Percentiles rank a stretch among this genome's conserved stretches.
Conservation (phyloP, 305 asterid species). For the Fraxinus platypoda region DNA sequence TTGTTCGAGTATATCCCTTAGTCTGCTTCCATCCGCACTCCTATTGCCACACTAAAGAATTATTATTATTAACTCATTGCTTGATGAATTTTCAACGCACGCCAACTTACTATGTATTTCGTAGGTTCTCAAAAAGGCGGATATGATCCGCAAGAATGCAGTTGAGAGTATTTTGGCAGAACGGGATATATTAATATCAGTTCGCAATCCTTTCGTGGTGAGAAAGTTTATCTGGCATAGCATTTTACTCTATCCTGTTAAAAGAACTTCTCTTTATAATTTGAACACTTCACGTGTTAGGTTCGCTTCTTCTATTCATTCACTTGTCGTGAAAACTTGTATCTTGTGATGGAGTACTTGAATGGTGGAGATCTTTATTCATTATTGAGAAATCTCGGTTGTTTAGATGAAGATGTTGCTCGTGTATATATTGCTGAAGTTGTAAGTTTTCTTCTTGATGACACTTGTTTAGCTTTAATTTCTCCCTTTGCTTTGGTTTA, state of each 20-base stretch:
- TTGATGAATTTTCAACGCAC: not conserved
- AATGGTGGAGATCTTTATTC: conserved; percentile 99
- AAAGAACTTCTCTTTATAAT: conserved; percentile 26
- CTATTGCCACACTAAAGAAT: not conserved
- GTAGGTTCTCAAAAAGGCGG: conserved; percentile 98
- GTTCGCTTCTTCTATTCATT: conserved; percentile 98
- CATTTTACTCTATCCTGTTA: conserved; percentile 19
- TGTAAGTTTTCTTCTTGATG: conserved; percentile 53
- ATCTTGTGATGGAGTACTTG: conserved; percentile 99
- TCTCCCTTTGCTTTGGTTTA: conserved; percentile 13
- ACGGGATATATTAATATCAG: conserved; percentile 95
- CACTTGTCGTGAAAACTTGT: conserved; percentile 97
- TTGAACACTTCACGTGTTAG: conserved; percentile 36
- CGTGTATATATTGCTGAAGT: conserved; percentile 99
- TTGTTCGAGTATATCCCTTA: not conserved
- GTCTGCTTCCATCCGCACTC: not conserved
- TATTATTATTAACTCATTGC: not conserved
- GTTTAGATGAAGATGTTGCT: conserved; percentile 98
- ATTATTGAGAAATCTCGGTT: conserved; percentile 91
- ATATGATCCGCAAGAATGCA: conserved; percentile 98
- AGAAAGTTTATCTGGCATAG: conserved; percentile 40
- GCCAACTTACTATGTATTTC: conserved; percentile 16
- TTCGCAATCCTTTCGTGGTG: conserved; percentile 99
- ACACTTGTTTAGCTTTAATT: conserved; percentile 1
- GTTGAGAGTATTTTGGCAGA: conserved; percentile 99